Base-by-base conservation (phyloP, 768 basidiomycete genomes). In the Suillus subaureus region DNA sequence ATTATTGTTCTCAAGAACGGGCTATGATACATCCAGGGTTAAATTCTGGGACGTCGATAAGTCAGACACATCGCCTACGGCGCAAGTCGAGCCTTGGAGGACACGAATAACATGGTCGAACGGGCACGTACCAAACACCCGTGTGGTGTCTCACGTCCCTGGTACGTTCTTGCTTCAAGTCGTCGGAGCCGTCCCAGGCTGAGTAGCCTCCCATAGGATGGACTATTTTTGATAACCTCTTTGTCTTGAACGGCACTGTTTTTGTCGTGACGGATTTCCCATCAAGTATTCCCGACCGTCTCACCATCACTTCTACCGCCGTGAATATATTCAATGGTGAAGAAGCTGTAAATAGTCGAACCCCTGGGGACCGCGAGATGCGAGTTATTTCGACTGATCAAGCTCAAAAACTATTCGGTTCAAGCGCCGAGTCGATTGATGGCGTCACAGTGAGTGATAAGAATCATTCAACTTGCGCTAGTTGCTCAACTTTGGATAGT, bases 191-290 rank as follows among this genome's bases (percentile, higher is more conserved):
- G 16, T 35, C 40, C 45, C 21, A 54, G 23, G 6, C 66, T 51
- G 6, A 18, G 8, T 18, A 51, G 45, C 2, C 15, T 39, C 57
- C 6, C 40, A 33, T 72, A 95, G 94, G 95, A 39, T 97, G 94
- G 95, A 93, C 94, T 2, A 88, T 96, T 61, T 89, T 95, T 66
- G 93, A 96, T 78, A 86, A 84, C 64, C 82, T 97, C 12, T 97
- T 93, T 73, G 77, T 94, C 64, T 79, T 88, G 70, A 93, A 94
- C 69, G 93, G 93, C 54, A 89, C 91, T 8, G 84, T 92, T 43
- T 95, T 89, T 73, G 82, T 97, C 69, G 93, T 98, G 49, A 86
- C 90, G 4, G 88, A 94, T 74, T 79, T 88, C 23, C 91, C 91
- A 8, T 80, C 83, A 11, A 79, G 75, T 3, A 74, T 95, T 54